These are phyloP conservation scores for Penicillium flavigenum DNA, from an alignment of 495 filamentous ascomycete species.

Conservation along the genomic window DNA sequence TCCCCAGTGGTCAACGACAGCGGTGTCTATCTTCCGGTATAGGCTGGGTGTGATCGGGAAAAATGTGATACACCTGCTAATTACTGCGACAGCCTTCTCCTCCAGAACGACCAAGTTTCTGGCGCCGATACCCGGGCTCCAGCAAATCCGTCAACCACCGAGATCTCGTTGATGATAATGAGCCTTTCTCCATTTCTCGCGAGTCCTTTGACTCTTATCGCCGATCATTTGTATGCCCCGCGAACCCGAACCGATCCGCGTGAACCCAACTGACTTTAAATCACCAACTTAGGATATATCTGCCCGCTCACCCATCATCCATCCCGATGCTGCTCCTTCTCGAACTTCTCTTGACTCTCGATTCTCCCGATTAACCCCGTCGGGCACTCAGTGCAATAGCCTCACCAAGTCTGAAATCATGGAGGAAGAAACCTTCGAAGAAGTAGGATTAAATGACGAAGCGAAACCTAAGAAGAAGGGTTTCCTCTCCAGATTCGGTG, in stretches of 20 bases:
- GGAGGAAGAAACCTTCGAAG: constrained; percentile 81
- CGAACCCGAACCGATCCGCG: background rate
- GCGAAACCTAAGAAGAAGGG: constrained; percentile 72
- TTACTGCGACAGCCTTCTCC: constrained; percentile 71
- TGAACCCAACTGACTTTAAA: background rate
- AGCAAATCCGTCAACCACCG: constrained; percentile 69
- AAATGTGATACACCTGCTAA: constrained; percentile 18
- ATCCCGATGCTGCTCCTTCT: constrained; percentile 54
- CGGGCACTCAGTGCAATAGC: constrained; percentile 51
- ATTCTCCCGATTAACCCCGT: constrained; percentile 51
- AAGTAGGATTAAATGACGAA: constrained; percentile 83
- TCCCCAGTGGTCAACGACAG: constrained; percentile 87
- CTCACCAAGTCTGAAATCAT: constrained; percentile 57
- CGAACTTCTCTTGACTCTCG: constrained; percentile 81
- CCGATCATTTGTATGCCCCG: constrained; percentile 78
- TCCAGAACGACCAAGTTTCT: constrained; percentile 79
- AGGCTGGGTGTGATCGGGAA: constrained; percentile 17
- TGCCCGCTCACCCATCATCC: constrained; percentile 74
- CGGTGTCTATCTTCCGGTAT: constrained; percentile 93
- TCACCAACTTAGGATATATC: constrained; percentile 72
- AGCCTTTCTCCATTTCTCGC: constrained; percentile 94
- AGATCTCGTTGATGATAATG: constrained; percentile 72
- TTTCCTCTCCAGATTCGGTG: constrained; percentile 83
- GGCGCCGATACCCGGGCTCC: constrained; percentile 70
- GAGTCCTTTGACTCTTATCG: constrained; percentile 98